phyloP scores from a whole-genome alignment of 805 yeast genomes.

The Alloascoidea africana region DNA sequence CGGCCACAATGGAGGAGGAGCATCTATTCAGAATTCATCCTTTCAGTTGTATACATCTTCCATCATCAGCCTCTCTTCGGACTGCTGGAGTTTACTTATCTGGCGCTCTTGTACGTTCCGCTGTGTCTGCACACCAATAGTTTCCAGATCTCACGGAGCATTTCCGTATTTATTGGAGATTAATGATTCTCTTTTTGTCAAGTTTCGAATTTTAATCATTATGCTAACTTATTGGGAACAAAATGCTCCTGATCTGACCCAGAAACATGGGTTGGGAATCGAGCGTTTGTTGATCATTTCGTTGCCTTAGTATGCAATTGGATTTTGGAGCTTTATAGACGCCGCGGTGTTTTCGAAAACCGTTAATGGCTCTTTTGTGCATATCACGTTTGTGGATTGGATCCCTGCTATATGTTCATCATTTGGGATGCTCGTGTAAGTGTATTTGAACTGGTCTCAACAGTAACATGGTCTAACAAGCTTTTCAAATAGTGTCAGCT shows the following conservation, averaged over 20 bases:
- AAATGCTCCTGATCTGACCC: too few relatives aligned
- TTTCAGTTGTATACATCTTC: not conserved
- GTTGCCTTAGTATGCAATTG: constrained; percentile 59
- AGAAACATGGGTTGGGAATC: too few relatives aligned
- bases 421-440: constrained; percentile 58
- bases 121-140: constrained; percentile 5
- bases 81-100: constrained; percentile 64
- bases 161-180: constrained; percentile 20
- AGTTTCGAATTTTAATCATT: too few relatives aligned
- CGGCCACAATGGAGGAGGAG: not conserved
- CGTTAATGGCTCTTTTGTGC: constrained; percentile 73
- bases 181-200: too few relatives aligned
- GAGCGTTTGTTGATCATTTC: too few relatives aligned
- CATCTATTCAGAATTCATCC: not conserved
- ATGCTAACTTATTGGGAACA: too few relatives aligned
- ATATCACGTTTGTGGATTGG: constrained; percentile 91
- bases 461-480: not conserved
- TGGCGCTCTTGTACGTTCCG: constrained; percentile 34
- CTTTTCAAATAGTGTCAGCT: constrained; percentile 26
- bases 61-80: constrained; percentile 49
- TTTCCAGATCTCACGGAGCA: constrained; percentile 12
- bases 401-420: constrained; percentile 82
- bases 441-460: constrained; percentile 5
- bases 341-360: constrained; percentile 78
- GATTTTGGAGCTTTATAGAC: constrained; percentile 82